phyloP scores from a whole-genome alignment of 176 grass and related monocot species.

The Oryza punctata region DNA sequence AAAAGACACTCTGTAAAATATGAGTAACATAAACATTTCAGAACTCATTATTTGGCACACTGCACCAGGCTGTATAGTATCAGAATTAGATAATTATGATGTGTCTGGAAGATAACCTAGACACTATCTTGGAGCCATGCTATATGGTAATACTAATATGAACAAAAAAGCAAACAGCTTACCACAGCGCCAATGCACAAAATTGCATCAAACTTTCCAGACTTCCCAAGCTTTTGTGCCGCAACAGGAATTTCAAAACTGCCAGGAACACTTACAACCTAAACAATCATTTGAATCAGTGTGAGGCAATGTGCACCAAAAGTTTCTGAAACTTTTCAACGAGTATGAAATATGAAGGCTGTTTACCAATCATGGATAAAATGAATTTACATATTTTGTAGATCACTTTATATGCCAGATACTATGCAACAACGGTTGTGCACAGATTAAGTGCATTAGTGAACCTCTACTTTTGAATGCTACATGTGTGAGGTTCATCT shows the following conservation, averaged over 20 bases:
- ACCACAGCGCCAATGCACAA: constrained; percentile 99
- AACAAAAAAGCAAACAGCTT: constrained; percentile 26
- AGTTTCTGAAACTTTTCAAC: not conserved
- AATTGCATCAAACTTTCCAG: constrained; percentile 86
- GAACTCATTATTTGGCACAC: not conserved
- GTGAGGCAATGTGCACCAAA: not conserved
- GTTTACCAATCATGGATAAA: not conserved
- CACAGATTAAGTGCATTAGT: not conserved
- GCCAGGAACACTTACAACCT: constrained; percentile 96
- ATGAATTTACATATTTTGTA: not conserved
- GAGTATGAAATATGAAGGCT: not conserved
- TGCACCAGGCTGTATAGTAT: not conserved
- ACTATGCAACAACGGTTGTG: not conserved
- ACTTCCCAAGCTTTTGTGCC: constrained; percentile 83
- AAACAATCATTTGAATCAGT: constrained; percentile 25
- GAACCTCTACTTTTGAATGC: not conserved
- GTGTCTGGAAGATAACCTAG: not conserved
- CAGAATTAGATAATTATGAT: not conserved
- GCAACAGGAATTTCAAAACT: constrained; percentile 96
- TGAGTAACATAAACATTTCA: not conserved
- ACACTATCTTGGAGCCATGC: not conserved
- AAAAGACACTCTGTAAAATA: not conserved
- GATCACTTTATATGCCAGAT: not conserved
- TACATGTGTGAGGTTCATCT: not conserved
- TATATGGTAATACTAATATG: not conserved